phyloP scores from a whole-genome alignment of 2,329 filamentous ascomycete species.

The Alternaria arborescens region DNA sequence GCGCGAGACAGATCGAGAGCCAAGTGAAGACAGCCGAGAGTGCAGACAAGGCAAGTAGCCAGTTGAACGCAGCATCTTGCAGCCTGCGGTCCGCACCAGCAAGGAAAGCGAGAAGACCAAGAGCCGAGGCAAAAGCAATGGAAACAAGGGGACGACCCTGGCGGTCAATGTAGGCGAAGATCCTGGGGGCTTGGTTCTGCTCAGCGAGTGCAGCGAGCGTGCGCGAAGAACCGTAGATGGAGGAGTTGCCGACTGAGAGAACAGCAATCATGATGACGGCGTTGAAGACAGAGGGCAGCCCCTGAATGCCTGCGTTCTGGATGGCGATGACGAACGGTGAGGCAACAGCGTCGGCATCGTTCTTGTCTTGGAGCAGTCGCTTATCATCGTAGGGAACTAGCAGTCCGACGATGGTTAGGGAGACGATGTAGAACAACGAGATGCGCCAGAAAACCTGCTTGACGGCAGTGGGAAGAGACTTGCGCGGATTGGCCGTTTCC shows the following conservation, averaged over 20 bases:
- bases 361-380: constrained; percentile 67
- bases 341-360: constrained; percentile 72
- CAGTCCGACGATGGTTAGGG: constrained; percentile 80
- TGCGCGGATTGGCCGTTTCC: constrained; percentile 80
- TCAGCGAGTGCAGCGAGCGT: constrained; percentile 90
- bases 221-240: constrained; percentile 89
- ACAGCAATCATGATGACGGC: constrained; percentile 92
- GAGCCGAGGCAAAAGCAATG: constrained; percentile 61
- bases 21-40: constrained; percentile 79
- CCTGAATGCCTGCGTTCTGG: constrained; percentile 79
- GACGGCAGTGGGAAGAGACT: constrained; percentile 86
- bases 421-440: constrained; percentile 81
- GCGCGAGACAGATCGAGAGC: constrained; percentile 70
- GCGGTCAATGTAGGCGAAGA: constrained; percentile 69
- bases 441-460: constrained; percentile 94
- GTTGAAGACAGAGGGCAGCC: constrained; percentile 90
- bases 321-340: constrained; percentile 96
- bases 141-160: constrained; percentile 67
- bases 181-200: constrained; percentile 67
- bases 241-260: constrained; percentile 88
- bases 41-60: constrained; percentile 75
- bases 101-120: constrained; percentile 69
- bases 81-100: constrained; percentile 53
- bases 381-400: constrained; percentile 77
- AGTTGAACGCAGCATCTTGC: constrained; percentile 63